Percentiles rank a stretch among this genome's conserved stretches.
phyloP scores from a whole-genome alignment of 1,284 basidiomycete species.

The Sanguinoderma infundibulare region DNA sequence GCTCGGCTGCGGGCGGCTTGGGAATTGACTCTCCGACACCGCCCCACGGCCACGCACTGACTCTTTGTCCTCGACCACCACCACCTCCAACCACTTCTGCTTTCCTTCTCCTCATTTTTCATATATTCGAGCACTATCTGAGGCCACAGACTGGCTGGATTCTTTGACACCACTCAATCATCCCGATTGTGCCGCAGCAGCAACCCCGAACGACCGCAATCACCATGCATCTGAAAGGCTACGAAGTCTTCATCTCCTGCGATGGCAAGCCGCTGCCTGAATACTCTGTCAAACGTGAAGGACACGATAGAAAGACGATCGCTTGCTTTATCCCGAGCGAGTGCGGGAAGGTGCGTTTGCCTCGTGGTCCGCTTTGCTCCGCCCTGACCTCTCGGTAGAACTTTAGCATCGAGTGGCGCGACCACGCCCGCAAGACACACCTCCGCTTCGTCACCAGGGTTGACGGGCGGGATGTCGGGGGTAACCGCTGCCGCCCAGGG shows the following conservation, averaged over 20 bases:
- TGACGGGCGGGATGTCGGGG: constrained; percentile 6
- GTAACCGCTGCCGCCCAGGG: constrained; percentile 10
- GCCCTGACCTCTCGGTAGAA: not conserved
- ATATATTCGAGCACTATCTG: not conserved
- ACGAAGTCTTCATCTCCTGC: constrained; percentile 10
- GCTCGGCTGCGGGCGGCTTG: not conserved
- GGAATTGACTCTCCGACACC: constrained; percentile 1
- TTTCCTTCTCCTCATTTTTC: not conserved
- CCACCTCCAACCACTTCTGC: not conserved
- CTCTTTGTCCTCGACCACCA: not conserved
- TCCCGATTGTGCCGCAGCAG: not conserved
- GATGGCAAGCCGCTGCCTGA: constrained; percentile 12
- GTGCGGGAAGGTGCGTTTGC: constrained; percentile 16
- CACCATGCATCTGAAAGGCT: constrained; percentile 7
- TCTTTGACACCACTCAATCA: not conserved
- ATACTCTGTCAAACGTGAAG: constrained; percentile 5
- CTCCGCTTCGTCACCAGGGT: constrained; percentile 5
- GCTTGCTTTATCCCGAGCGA: constrained; percentile 23
- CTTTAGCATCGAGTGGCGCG: constrained; percentile 11
- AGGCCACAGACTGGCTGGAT: not conserved
- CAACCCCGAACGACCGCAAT: not conserved
- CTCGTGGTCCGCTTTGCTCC: not conserved
- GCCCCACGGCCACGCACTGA: not conserved
- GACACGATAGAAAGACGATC: constrained; percentile 7
- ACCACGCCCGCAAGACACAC: constrained; percentile 6